phyloP scores from a whole-genome alignment of 1,284 basidiomycete genomes.

The Agroathelia rolfsii region DNA sequence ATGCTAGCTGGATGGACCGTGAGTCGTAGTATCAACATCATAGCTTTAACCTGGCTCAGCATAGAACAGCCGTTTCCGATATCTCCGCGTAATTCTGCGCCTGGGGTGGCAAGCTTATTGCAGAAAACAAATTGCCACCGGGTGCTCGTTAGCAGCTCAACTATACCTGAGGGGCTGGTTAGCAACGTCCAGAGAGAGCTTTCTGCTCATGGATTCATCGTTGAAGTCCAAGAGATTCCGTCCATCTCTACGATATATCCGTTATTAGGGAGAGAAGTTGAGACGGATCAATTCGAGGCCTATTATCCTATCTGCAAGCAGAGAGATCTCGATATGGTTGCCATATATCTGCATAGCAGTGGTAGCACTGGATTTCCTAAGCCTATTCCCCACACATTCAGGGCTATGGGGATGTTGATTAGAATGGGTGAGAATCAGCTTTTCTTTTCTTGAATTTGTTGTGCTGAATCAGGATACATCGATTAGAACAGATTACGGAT shows the following conservation, averaged over 20 bases:
- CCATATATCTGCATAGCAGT: conserved; percentile 18
- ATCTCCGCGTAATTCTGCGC: conserved; percentile 26
- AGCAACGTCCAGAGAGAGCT: conserved; percentile 17
- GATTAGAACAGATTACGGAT: no score
- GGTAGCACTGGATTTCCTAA: conserved; percentile 20
- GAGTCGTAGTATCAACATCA: no score
- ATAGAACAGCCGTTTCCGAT: conserved; percentile 25
- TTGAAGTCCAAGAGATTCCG: conserved; percentile 20
- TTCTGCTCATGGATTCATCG: conserved; percentile 1
- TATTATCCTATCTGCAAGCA: conserved; percentile 14
- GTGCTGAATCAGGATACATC: no score
- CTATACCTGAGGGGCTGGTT: conserved; percentile 18
- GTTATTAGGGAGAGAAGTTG: conserved; percentile 17
- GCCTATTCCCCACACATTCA: conserved; percentile 13
- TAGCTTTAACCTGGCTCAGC: no score
- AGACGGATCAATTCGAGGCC: conserved; percentile 13
- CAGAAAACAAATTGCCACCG: conserved; percentile 19
- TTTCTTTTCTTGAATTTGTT: no score
- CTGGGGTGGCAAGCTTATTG: conserved; percentile 23
- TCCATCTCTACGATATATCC: conserved; percentile 21
- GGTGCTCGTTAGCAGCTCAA: conserved; percentile 20
- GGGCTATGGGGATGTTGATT: no score
- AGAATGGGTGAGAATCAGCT: no score
- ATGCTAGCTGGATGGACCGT: conserved; percentile 21
- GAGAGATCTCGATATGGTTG: conserved; percentile 4